A percentile compares a stretch with the other conserved stretches of the same genome.
Conservation (phyloP, 345 rosid genomes). For the Murraya paniculata region DNA sequence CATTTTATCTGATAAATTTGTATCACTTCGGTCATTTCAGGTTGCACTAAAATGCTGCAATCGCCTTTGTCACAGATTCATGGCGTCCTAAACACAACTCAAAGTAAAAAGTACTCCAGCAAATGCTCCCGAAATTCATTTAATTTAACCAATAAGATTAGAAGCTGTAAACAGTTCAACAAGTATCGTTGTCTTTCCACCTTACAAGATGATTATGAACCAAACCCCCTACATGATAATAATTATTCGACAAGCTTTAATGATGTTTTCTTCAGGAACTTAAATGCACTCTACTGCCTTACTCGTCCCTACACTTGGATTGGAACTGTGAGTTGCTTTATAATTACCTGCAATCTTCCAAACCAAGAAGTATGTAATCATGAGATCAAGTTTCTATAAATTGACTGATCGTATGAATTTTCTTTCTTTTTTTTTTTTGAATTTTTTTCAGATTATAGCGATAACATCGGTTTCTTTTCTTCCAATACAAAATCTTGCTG, state of each 20-base stretch:
- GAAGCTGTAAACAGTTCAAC: background rate
- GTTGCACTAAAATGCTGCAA: background rate
- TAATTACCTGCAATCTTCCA: background rate
- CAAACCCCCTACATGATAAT: background rate
- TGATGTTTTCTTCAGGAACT: background rate
- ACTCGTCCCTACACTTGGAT: slow-evolving; percentile 36
- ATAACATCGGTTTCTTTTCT: slow-evolving; percentile 33
- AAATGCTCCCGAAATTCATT: background rate
- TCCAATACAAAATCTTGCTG: slow-evolving; percentile 19
- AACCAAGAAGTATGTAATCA: no score
- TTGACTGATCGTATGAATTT: no score
- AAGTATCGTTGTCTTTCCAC: background rate
- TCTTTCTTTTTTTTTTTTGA: no score
- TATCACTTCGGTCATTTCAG: background rate
- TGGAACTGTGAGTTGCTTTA: slow-evolving; percentile 31
- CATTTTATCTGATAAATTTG: no score
- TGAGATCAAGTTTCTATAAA: no score
- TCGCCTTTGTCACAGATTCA: background rate
- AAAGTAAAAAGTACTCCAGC: background rate
- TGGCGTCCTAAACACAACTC: background rate
- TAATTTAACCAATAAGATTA: background rate
- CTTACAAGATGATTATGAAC: background rate
- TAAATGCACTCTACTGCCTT: slow-evolving; percentile 21
- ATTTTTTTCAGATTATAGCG: background rate
- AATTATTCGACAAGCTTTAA: background rate